Evolutionary conservation across 176 grass and related monocot species (phyloP), one percentile per base, ranked within the genome.

Genomic region (Pharus latifolius): DNA sequence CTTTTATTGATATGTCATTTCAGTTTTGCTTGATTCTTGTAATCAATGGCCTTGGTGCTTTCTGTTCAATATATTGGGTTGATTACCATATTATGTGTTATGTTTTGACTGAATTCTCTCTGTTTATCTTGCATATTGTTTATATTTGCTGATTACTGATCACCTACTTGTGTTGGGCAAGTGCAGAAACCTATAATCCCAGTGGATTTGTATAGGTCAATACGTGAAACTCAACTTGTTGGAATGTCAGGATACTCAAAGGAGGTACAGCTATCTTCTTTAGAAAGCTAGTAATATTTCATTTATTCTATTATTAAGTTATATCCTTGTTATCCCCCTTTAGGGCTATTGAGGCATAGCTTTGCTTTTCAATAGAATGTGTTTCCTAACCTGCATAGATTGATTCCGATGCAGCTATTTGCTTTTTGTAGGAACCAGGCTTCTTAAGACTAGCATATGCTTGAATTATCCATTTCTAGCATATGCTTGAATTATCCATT

Each of bases 111-210:
- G 35, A 38, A 38, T 38, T 5, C 4, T 38, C 35, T 38, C 4
- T 38, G 9, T 38, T 38, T 38, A 38, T 38, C 35, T 38, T 38
- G 9, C 35, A 38, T 44, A 38, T 11, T 17, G 34, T 34, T 56
- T 43, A 69, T 7, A 58, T 19, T 75, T 73, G 51, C 54, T 43
- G 80, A 50, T 64, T 56, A 19, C 0, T 69, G 12, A 75, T 44
- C 32, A 34, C 58, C 24, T 70, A 26, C 8, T 70, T 81, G 64
- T 64, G 55, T 46, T 80, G 63, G 18, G 62, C 13, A 64, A 64
- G 30, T 78, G 91, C 71, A 95, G 87, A 95, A 90, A 82, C 87
- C 87, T 75, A 90, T 95, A 74, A 45, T 76, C 29, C 91, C 87
- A 6, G 81, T 50, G 42, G 80, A 87, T 64, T 62, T 84, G 78